Evolutionary conservation across 768 basidiomycete genomes (phyloP).

Genomic region (Mycena indigotica): DNA sequence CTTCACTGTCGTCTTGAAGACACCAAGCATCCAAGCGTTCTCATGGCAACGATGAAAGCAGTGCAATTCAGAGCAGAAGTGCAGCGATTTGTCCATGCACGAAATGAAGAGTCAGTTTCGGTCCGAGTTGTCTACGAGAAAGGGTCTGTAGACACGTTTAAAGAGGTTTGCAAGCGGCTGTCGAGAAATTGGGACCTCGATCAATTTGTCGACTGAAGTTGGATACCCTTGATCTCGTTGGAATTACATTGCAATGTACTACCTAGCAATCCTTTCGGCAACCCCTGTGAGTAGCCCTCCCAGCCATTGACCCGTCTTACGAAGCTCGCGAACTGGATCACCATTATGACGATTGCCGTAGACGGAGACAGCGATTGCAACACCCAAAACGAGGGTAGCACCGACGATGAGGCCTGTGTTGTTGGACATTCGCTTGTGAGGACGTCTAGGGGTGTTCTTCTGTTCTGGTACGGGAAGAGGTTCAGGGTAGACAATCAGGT

Average conservation of each 20-base stretch:
- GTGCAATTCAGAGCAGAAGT: constrained; percentile 86
- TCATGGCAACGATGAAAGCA: constrained; percentile 60
- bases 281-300: constrained; percentile 30
- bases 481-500: constrained; percentile 59
- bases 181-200: constrained; percentile 73
- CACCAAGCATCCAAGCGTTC: constrained; percentile 54
- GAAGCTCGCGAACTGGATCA: constrained; percentile 29
- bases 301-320: constrained; percentile 32
- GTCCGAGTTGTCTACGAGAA: constrained; percentile 80
- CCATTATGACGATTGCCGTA: constrained; percentile 33
- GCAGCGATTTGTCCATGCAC: constrained; percentile 46
- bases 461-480: constrained; percentile 35
- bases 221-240: no score
- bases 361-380: constrained; percentile 67
- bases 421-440: constrained; percentile 22
- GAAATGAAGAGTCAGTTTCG: constrained; percentile 46
- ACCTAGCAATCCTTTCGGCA: constrained; percentile 23
- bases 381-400: constrained; percentile 68
- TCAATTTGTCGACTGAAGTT: background rate
- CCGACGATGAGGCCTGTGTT: constrained; percentile 53
- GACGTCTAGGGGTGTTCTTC: constrained; percentile 26
- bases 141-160: constrained; percentile 83
- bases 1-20: constrained; percentile 82
- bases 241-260: background rate
- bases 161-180: constrained; percentile 67